phyloP scores from a whole-genome alignment of 202 grass and related monocot genomes.

The Zoysia matrella region DNA sequence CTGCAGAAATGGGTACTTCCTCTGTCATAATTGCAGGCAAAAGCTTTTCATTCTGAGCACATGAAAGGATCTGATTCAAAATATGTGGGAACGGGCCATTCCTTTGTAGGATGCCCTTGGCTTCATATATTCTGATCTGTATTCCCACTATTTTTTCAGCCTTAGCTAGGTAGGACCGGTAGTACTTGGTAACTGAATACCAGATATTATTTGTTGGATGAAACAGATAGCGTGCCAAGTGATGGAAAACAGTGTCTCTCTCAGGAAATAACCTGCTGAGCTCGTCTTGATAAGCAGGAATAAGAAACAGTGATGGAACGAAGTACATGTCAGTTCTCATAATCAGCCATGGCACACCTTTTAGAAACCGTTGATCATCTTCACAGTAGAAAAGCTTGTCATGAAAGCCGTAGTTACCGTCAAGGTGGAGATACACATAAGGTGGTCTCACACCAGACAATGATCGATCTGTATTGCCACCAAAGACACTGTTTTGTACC shows the following conservation, averaged over 20 bases:
- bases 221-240: conserved; percentile 69
- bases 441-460: conserved; percentile 25
- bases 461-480: conserved; percentile 32
- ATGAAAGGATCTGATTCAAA: conserved; percentile 67
- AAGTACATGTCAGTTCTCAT: conserved; percentile 72
- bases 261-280: conserved; percentile 63
- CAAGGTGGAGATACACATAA: conserved; percentile 60
- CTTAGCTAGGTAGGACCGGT: conserved; percentile 57
- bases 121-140: conserved; percentile 68
- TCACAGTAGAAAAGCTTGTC: conserved; percentile 78
- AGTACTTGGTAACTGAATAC: conserved; percentile 58
- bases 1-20: background rate
- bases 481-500: conserved; percentile 44
- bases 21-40: conserved; percentile 40
- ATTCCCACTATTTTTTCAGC: conserved; percentile 62
- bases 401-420: conserved; percentile 46
- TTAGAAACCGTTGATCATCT: conserved; percentile 59
- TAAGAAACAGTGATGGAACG: conserved; percentile 58
- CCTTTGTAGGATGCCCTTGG: conserved; percentile 49
- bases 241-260: conserved; percentile 73
- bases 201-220: conserved; percentile 61
- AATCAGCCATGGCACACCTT: conserved; percentile 58
- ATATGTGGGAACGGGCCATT: conserved; percentile 56
- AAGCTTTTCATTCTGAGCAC: conserved; percentile 58
- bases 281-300: conserved; percentile 58